phyloP scores from a whole-genome alignment of 2,329 filamentous ascomycete genomes.

The Verticillium albo-atrum region DNA sequence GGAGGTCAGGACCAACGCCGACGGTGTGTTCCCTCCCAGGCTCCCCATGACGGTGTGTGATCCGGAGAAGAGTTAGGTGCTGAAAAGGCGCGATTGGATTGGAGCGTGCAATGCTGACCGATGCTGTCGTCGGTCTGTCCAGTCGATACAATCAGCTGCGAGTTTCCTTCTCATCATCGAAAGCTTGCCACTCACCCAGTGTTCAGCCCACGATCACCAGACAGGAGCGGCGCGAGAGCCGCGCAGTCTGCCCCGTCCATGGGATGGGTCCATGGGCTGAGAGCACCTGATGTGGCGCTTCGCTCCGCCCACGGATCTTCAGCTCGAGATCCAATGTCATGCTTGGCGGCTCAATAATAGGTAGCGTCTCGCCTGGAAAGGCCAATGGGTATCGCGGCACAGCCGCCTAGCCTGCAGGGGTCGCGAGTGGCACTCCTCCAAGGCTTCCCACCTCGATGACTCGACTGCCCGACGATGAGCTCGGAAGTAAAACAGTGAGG shows the following conservation, averaged over 20 bases:
- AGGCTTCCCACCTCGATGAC: background rate
- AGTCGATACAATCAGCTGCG: background rate
- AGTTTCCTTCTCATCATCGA: background rate
- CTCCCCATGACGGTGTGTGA: background rate
- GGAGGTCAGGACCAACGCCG: background rate
- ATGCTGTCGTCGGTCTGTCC: background rate
- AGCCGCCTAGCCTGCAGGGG: background rate
- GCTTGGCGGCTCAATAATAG: background rate
- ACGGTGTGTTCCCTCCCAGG: background rate
- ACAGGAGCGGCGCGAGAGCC: background rate
- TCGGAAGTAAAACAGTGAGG: too few species aligned
- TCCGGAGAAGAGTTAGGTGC: too few species aligned
- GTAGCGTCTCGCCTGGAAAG: background rate
- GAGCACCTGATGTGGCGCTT: background rate
- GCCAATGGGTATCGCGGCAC: background rate
- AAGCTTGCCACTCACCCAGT: background rate
- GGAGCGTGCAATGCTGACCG: too few species aligned
- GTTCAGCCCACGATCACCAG: background rate
- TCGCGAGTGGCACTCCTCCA: background rate
- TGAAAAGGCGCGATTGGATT: too few species aligned
- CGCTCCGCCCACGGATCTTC: background rate
- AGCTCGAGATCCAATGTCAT: background rate
- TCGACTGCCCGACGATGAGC: too few species aligned
- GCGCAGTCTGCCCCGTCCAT: background rate
- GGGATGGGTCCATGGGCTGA: too few species aligned